These are phyloP conservation scores for Exophiala spinifera DNA, from an alignment of 2,329 filamentous ascomycete species.

Conservation along the genomic window DNA sequence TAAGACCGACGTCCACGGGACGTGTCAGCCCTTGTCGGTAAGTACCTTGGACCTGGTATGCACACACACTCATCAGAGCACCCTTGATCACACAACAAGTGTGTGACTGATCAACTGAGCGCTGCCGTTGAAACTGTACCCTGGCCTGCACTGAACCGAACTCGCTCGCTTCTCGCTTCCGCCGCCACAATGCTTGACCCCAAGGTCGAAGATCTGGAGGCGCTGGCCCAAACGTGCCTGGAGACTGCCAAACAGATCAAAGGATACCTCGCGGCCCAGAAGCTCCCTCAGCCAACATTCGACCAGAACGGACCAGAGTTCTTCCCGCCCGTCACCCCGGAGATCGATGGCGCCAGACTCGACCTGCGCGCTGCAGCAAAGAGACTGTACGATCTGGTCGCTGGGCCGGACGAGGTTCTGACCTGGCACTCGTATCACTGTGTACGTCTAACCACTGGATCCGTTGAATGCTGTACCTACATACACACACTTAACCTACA, in stretches of 20 bases:
- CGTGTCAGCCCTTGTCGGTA: not conserved
- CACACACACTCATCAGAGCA: not conserved
- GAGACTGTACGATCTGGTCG: constrained; percentile 28
- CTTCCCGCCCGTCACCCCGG: constrained; percentile 15
- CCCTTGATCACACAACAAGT: not conserved
- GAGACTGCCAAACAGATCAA: constrained; percentile 22
- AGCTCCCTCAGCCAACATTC: constrained; percentile 18
- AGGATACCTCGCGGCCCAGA: constrained; percentile 18
- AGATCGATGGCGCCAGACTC: constrained; percentile 23
- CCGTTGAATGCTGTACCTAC: no score
- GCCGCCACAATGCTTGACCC: constrained; percentile 10
- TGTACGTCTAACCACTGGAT: constrained; percentile 7
- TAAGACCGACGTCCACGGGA: not conserved
- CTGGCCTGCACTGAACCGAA: not conserved
- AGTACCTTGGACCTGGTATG: not conserved
- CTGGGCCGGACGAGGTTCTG: constrained; percentile 25
- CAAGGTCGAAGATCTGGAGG: constrained; percentile 22
- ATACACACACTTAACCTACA: no score
- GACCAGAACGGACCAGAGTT: constrained; percentile 20
- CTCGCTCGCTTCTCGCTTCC: not conserved
- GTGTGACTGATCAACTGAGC: no score
- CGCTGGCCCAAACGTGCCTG: constrained; percentile 24
- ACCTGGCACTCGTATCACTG: constrained; percentile 22
- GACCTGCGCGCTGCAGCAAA: constrained; percentile 27
- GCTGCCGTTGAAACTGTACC: no score